Evolutionary conservation across 768 basidiomycete genomes (phyloP).

Genomic region (Mycena chlorophos): DNA sequence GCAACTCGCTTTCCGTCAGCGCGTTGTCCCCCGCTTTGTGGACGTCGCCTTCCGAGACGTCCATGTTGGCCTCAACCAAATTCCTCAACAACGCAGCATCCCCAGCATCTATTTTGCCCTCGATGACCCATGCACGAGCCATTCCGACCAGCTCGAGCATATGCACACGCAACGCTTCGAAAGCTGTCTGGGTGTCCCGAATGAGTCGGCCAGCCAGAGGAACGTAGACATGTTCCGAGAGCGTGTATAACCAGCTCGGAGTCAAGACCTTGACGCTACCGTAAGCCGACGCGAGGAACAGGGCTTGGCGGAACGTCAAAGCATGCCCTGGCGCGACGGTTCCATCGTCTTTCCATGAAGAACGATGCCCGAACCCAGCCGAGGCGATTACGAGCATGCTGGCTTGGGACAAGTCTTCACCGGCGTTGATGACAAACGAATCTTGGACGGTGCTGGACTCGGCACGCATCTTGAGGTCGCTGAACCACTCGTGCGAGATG

Average conservation of each 20-base stretch:
- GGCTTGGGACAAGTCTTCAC: slow-evolving; percentile 21
- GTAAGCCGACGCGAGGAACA: slow-evolving; percentile 31
- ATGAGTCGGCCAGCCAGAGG: slow-evolving; percentile 37
- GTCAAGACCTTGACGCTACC: slow-evolving; percentile 32
- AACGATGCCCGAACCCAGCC: slow-evolving; percentile 42
- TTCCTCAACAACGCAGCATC: slow-evolving; percentile 44
- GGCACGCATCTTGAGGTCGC: too few species aligned
- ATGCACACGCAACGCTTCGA: slow-evolving; percentile 38
- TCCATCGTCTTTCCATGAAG: too few species aligned
- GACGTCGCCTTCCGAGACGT: slow-evolving; percentile 28
- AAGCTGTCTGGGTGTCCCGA: slow-evolving; percentile 31
- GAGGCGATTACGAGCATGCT: slow-evolving; percentile 43
- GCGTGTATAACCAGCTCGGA: slow-evolving; percentile 36
- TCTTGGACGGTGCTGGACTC: slow-evolving; percentile 29
- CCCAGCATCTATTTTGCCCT: slow-evolving; percentile 23
- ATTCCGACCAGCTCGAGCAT: slow-evolving; percentile 43
- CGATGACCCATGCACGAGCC: slow-evolving; percentile 37
- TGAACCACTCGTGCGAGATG: slow-evolving; percentile 45
- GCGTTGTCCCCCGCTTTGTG: slow-evolving; percentile 19
- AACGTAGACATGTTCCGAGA: slow-evolving; percentile 31
- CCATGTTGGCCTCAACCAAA: slow-evolving; percentile 50
- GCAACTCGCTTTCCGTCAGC: slow-evolving; percentile 45
- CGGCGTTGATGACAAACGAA: background rate
- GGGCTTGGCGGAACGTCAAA: slow-evolving; percentile 37
- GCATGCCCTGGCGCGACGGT: too few species aligned